Evolutionary conservation across 495 filamentous ascomycete species (phyloP).

Genomic region (Hyaloscypha variabilis): DNA sequence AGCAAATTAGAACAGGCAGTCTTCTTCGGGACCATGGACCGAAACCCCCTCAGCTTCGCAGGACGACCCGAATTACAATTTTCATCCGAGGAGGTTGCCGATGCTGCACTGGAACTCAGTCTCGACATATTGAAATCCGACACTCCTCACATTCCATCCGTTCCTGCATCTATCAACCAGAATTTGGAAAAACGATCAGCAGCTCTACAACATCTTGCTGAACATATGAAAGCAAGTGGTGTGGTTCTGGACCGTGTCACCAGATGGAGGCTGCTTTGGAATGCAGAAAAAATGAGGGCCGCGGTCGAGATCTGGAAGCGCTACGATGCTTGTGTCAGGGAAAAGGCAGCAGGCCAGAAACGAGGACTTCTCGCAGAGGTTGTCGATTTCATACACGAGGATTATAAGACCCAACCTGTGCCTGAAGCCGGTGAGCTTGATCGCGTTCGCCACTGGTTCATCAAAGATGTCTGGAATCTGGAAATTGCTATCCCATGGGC

Average conservation of each 20-base stretch:
- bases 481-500: conserved; percentile 78
- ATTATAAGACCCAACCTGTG: conserved; percentile 65
- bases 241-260: conserved; percentile 59
- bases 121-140: conserved; percentile 78
- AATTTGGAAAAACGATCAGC: conserved; percentile 72
- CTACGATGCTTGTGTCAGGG: conserved; percentile 61
- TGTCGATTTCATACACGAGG: conserved; percentile 68
- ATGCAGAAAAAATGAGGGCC: conserved; percentile 86
- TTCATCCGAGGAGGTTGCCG: conserved; percentile 67
- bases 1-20: conserved; percentile 93
- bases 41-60: conserved; percentile 81
- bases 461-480: conserved; percentile 72
- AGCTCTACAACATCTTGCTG: conserved; percentile 71
- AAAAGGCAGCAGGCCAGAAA: conserved; percentile 47
- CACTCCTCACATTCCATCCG: conserved; percentile 68
- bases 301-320: conserved; percentile 80
- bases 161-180: conserved; percentile 75
- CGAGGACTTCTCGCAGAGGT: conserved; percentile 67
- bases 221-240: conserved; percentile 58
- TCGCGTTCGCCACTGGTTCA: conserved; percentile 77
- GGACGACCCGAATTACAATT: conserved; percentile 65
- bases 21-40: conserved; percentile 79
- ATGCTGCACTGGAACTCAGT: conserved; percentile 78
- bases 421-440: conserved; percentile 66
- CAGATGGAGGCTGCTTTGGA: conserved; percentile 83